Conservation (phyloP, 1,284 basidiomycete genomes). For the Termitomyces sp. region DNA sequence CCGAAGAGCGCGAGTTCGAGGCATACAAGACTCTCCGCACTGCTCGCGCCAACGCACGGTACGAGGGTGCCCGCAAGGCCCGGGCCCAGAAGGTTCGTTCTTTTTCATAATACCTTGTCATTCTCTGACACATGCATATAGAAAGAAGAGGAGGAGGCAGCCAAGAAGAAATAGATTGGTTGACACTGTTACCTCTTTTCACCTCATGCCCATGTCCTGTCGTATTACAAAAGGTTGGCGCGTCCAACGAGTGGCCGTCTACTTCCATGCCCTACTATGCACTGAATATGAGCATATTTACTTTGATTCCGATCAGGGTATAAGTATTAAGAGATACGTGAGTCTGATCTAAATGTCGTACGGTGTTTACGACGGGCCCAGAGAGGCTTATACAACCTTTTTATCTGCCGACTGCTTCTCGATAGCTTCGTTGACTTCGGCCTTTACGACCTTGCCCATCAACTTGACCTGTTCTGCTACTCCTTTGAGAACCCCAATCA, state of each 20-base stretch:
- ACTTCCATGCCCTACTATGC: slow-evolving; percentile 31
- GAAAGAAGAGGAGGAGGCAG: slow-evolving; percentile 90
- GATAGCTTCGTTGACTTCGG: slow-evolving; percentile 56
- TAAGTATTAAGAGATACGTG: slow-evolving; percentile 1
- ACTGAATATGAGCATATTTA: slow-evolving; percentile 25
- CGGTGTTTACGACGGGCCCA: not conserved
- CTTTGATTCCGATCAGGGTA: slow-evolving; percentile 1
- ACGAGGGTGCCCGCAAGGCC: slow-evolving; percentile 84
- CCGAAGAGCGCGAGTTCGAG: slow-evolving; percentile 85
- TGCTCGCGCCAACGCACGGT: slow-evolving; percentile 79
- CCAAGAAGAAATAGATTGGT: slow-evolving; percentile 81
- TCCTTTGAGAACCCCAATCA: slow-evolving; percentile 67
- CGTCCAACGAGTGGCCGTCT: slow-evolving; percentile 21
- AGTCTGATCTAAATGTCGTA: not conserved
- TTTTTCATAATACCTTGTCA: slow-evolving; percentile 1
- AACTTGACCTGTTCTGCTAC: slow-evolving; percentile 83
- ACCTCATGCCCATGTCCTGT: slow-evolving; percentile 25
- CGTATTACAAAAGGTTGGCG: slow-evolving; percentile 17
- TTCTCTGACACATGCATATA: slow-evolving; percentile 29
- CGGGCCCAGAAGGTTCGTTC: slow-evolving; percentile 71
- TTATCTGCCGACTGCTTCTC: slow-evolving; percentile 35
- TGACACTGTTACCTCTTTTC: slow-evolving; percentile 25
- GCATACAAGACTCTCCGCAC: slow-evolving; percentile 89
- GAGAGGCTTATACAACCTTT: slow-evolving; percentile 14
- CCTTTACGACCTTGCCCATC: slow-evolving; percentile 67